Conservation (phyloP, 768 basidiomycete genomes). For the Crucibulum laeve region DNA sequence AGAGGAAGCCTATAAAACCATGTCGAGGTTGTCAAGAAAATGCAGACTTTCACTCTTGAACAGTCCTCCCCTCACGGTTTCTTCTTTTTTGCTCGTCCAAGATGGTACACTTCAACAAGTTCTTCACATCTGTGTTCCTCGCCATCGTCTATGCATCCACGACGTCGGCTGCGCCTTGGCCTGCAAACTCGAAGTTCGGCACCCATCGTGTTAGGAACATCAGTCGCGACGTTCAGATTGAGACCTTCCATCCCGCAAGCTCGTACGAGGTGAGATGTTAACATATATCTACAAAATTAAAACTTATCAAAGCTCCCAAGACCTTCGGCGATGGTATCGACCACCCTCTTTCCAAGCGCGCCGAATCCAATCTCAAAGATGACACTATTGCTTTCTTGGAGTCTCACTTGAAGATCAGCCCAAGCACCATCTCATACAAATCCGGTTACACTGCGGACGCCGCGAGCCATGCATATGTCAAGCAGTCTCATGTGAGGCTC, state of each 20-base stretch:
- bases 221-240: constrained; percentile 23
- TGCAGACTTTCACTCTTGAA: too few relatives aligned
- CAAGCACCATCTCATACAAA: constrained; percentile 15
- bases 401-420: constrained; percentile 16
- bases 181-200: constrained; percentile 22
- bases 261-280: constrained; percentile 25
- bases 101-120: constrained; percentile 23
- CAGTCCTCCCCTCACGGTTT: too few relatives aligned
- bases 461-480: constrained; percentile 21
- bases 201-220: constrained; percentile 26
- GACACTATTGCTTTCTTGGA: constrained; percentile 20
- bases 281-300: constrained; percentile 2
- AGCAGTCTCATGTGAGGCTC: constrained; percentile 20
- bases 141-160: constrained; percentile 22
- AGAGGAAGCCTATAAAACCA: too few relatives aligned
- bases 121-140: constrained; percentile 21
- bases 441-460: constrained; percentile 19
- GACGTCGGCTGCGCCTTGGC: constrained; percentile 19
- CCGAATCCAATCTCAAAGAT: constrained; percentile 15
- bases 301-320: too few relatives aligned
- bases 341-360: constrained; percentile 23
- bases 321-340: constrained; percentile 25
- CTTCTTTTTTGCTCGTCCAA: too few relatives aligned
- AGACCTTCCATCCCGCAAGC: constrained; percentile 32
- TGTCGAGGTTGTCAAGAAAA: too few relatives aligned